Conservation (phyloP, 495 filamentous ascomycete genomes). For the Aspergillus kassunensis region DNA sequence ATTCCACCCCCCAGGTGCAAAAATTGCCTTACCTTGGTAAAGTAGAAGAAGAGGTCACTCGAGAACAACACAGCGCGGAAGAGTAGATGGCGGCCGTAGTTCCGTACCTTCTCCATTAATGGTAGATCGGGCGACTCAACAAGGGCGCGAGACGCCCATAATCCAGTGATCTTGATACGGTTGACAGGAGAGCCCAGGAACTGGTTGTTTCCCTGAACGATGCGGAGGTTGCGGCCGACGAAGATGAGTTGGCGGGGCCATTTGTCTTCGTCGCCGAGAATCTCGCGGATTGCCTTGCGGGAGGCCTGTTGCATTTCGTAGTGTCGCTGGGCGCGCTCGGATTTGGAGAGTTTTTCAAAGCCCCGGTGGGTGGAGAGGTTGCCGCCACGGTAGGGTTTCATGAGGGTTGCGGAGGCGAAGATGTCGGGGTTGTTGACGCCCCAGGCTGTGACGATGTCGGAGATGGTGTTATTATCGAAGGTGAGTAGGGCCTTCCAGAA, state of each 20-base stretch:
- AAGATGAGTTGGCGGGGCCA: conserved; percentile 94
- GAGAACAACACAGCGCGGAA: conserved; percentile 75
- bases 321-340: conserved; percentile 50
- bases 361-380: conserved; percentile 58
- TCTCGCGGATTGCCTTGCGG: conserved; percentile 76
- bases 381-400: conserved; percentile 87
- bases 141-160: conserved; percentile 78
- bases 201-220: conserved; percentile 79
- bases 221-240: conserved; percentile 90
- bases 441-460: conserved; percentile 68
- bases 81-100: conserved; percentile 64
- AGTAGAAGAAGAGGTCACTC: conserved; percentile 81
- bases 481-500: conserved; percentile 95
- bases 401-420: conserved; percentile 83
- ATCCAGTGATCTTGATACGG: conserved; percentile 87
- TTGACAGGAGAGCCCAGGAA: conserved; percentile 93
- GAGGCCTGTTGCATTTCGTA: conserved; percentile 84
- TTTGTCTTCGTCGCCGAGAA: conserved; percentile 84
- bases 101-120: conserved; percentile 51
- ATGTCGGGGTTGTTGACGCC: conserved; percentile 84
- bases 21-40: conserved; percentile 68
- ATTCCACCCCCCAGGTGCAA: conserved; percentile 75
- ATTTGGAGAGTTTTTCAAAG: conserved; percentile 58
- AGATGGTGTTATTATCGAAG: conserved; percentile 82
- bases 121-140: conserved; percentile 63